Evolutionary conservation across 202 grass and related monocot species (phyloP), one percentile per base, ranked within the genome.

Genomic region (Setaria italica): DNA sequence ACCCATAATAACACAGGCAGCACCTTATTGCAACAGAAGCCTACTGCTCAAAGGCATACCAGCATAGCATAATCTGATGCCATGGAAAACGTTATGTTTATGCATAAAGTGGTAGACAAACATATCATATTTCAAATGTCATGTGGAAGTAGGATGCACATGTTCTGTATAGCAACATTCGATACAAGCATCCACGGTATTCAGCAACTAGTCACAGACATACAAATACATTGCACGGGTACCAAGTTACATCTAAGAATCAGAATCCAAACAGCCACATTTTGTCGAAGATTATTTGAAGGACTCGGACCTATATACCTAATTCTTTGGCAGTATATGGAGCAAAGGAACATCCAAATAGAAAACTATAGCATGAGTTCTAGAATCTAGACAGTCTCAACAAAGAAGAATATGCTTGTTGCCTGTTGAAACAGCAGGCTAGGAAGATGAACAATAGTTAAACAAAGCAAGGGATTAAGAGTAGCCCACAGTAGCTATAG

Each of bases 261-360:
- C 15, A 32, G 80, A 84, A 62, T 80, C 33, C 60, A 80, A 65
- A 74, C 9, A 69, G 21, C n/a, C 14, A 5, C 62, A 65, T 45
- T 34, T 55, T 45, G 69, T 10, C 8, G 1, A 80, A 84, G 10
- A 83, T 60, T 70, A 66, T 55, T 63, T 55, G 19, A 80, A 75
- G 55, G 25, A 63, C 60, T 70, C 45, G 65, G 62, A 76, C 29
- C 29, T 80, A 81, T 21, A 57, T 71, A 87, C 76, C 55, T 58
- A 81, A 87, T 87, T 81, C 63, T 56, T 85, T 87, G 85, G 85
- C 76, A 42, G 85, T 81, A 85, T 70, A 64, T 80, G 70, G 25
- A 51, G 25, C 46, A 75, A 76, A 45, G 15, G 53, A 62, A 80
- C 49, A 84, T 13, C 74, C 60, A 79, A 82, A 6, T 74, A 80